Conservation (phyloP, 108 stramenopile genomes). For the Nitzschia inconspicua region DNA sequence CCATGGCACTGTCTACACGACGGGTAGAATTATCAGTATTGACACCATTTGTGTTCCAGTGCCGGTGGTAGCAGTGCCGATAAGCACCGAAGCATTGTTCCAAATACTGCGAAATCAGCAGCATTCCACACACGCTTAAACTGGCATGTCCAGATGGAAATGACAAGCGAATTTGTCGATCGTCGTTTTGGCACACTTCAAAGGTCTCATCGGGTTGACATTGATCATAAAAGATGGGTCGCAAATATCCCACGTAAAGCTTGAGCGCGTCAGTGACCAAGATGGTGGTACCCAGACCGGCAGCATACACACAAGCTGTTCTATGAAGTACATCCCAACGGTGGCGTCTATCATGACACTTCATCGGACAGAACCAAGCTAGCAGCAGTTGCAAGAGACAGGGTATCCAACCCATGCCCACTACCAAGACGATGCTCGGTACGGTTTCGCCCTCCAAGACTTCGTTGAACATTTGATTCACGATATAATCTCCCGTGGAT, state of each 20-base stretch:
- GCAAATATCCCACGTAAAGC: constrained; percentile 48
- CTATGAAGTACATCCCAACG: constrained; percentile 18
- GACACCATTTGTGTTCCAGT: not conserved
- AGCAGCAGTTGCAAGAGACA: not conserved
- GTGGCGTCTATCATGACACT: not conserved
- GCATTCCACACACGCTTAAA: constrained; percentile 41
- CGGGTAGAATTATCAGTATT: not conserved
- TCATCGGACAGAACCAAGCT: not conserved
- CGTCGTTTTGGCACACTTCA: constrained; percentile 25
- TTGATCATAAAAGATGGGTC: constrained; percentile 49
- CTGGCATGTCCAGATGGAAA: constrained; percentile 60
- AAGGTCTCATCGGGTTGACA: constrained; percentile 44
- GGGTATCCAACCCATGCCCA: not conserved
- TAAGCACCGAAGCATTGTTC: constrained; percentile 19
- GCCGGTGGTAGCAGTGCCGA: not conserved
- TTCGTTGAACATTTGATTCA: constrained; percentile 26
- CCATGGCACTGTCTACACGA: not conserved
- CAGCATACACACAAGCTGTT: constrained; percentile 36
- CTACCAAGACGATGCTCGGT: not conserved
- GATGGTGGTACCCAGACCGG: constrained; percentile 28
- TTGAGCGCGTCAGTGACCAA: constrained; percentile 38
- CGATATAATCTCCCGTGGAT: constrained; percentile 1
- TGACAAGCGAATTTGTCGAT: constrained; percentile 25
- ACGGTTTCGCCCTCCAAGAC: constrained; percentile 35
- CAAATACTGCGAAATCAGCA: constrained; percentile 38